Evolutionary conservation across 305 asterid genomes (phyloP).

Genomic region (Rubia tinctorum): DNA sequence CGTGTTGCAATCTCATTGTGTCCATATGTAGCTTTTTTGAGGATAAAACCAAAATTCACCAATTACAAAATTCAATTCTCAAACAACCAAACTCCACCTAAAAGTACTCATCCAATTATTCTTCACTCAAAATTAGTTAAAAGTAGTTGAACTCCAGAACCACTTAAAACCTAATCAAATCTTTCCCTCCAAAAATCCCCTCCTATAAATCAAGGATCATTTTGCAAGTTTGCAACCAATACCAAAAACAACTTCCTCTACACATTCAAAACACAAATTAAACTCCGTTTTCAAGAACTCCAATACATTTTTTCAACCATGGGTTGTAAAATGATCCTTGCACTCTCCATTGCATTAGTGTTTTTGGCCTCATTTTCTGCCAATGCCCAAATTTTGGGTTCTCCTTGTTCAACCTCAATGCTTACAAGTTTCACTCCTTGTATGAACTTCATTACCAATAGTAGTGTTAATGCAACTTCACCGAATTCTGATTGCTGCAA

Average conservation of each 20-base stretch:
- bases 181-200: constrained; percentile 3
- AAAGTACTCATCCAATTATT: neutral
- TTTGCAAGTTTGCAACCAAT: constrained; percentile 11
- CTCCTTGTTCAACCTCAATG: constrained; percentile 73
- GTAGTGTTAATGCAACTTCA: constrained; percentile 38
- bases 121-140: constrained; percentile 24
- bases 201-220: constrained; percentile 42
- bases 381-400: constrained; percentile 40
- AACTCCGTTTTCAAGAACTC: neutral
- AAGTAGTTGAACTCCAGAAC: constrained; percentile 33
- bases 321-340: constrained; percentile 14
- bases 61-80: neutral
- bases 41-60: constrained; percentile 2
- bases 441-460: constrained; percentile 44
- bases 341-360: constrained; percentile 29
- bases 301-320: constrained; percentile 4
- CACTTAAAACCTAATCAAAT: constrained; percentile 16
- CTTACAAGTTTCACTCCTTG: constrained; percentile 71
- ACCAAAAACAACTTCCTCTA: constrained; percentile 12
- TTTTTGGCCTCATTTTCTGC: constrained; percentile 26
- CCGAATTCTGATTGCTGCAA: constrained; percentile 61
- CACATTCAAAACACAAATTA: neutral
- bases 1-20: neutral
- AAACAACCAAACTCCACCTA: constrained; percentile 15
- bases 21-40: neutral